Evolutionary conservation across 768 basidiomycete species (phyloP).

Genomic region (Chalciporus piperatus): DNA sequence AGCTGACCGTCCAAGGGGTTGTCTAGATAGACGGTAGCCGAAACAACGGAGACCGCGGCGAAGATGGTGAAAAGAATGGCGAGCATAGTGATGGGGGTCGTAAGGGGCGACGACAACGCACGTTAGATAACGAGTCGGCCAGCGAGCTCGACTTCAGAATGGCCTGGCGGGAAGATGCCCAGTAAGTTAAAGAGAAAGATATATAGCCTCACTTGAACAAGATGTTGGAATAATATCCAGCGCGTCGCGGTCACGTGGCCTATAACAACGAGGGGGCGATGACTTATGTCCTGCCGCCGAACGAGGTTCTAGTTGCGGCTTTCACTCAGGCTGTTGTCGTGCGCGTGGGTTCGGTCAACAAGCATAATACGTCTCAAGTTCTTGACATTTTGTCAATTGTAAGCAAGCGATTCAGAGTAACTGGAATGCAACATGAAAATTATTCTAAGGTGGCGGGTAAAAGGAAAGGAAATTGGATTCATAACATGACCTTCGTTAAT

Average conservation of each 20-base stretch:
- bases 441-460: slow-evolving; percentile 20
- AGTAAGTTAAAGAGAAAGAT: background rate
- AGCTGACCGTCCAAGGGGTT: slow-evolving; percentile 70
- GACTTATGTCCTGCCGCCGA: too few relatives aligned
- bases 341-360: too few relatives aligned
- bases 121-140: slow-evolving; percentile 49
- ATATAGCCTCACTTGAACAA: too few relatives aligned
- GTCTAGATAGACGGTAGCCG: slow-evolving; percentile 48
- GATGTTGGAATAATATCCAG: too few relatives aligned
- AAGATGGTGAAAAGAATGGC: slow-evolving; percentile 55
- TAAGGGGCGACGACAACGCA: slow-evolving; percentile 40
- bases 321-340: too few relatives aligned
- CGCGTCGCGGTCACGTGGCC: background rate
- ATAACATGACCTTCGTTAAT: background rate
- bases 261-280: too few relatives aligned
- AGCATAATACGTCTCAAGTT: too few relatives aligned
- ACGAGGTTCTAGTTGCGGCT: too few relatives aligned
- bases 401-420: background rate
- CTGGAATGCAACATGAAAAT: slow-evolving; percentile 9
- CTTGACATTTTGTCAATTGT: too few relatives aligned
- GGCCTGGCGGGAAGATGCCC: slow-evolving; percentile 6
- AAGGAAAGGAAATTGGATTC: slow-evolving; percentile 1
- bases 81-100: slow-evolving; percentile 61
- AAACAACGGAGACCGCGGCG: slow-evolving; percentile 36
- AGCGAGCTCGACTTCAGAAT: slow-evolving; percentile 47